Base-by-base conservation (phyloP, 257 asterid genomes). In the Solanum bulbocastanum region DNA sequence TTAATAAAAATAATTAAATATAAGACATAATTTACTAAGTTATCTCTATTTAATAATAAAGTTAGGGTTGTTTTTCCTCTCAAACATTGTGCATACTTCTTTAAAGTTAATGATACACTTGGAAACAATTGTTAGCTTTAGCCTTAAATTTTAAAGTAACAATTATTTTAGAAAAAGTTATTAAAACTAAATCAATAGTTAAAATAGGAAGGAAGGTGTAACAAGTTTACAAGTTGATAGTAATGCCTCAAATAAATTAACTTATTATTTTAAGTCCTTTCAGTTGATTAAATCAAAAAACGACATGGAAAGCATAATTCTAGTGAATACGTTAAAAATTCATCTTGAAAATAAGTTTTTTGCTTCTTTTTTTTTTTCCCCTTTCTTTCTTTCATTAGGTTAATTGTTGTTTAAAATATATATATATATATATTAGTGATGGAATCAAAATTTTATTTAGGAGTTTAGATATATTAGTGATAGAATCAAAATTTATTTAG, bases 351-450 rank as follows among this genome's bases (percentile, higher is more conserved):
- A 16, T 20, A 52, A 6, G 10, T 52, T 52, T 52, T 4, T 6
- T 16, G 22, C 0, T 2, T 18, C 16, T 16, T 49, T 1, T 2
- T 18, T 52, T 16, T 49, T 52, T 16, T 0, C 0, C 20, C 0
- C 20, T 6, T 49, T 52, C 23, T 15, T 15, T 49, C 23, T 52
- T 6, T 52, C 23, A 16, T 16, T 52, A 52, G 3, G 22, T 52
- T 52, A 18, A 52, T 52, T 49, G 22, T 52, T 52, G n/a, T n/a
- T n/a, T n/a, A n/a, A n/a, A n/a, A n/a, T n/a, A n/a, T n/a, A n/a
- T n/a, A n/a, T n/a, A n/a, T n/a, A n/a, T n/a, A n/a, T 6, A 52
- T 18, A 18, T 6, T 16, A 52, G n/a, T 52, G 62, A 52, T 7
- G n/a, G 62, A 49, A 16, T 16, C 6, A 49, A 16, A 15, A 16